phyloP scores from a whole-genome alignment of 164 flowering plant genomes.

The Magnolia kwangsiensis region DNA sequence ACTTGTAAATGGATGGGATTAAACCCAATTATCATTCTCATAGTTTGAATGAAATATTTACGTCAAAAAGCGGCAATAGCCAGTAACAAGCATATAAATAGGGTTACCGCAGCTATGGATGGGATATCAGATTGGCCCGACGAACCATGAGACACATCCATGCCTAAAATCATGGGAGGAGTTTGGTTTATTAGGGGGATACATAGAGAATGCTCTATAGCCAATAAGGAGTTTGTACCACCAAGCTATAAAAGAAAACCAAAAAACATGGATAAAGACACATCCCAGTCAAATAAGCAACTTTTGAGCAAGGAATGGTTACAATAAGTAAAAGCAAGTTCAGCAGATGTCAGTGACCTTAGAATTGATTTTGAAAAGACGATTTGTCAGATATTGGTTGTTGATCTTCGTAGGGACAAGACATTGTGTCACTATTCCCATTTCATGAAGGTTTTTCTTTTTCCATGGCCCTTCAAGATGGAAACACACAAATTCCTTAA shows the following conservation, averaged over 20 bases:
- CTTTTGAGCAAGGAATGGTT: background rate
- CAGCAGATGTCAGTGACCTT: constrained; percentile 41
- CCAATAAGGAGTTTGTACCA: constrained; percentile 73
- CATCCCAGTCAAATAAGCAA: background rate
- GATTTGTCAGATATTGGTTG: constrained; percentile 77
- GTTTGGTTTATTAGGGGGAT: constrained; percentile 52
- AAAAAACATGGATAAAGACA: background rate
- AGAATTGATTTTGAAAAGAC: constrained; percentile 81
- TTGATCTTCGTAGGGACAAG: constrained; percentile 61
- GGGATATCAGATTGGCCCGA: too few species aligned
- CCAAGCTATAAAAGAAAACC: constrained; percentile 51
- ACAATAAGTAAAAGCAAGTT: background rate
- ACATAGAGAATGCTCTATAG: constrained; percentile 43
- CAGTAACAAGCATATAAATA: too few species aligned
- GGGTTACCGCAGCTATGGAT: too few species aligned
- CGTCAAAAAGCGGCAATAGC: too few species aligned
- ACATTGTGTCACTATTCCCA: constrained; percentile 68
- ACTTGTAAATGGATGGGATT: too few species aligned
- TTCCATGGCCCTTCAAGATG: too few species aligned
- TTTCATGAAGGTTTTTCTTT: too few species aligned
- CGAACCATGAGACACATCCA: too few species aligned
- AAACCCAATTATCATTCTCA: too few species aligned
- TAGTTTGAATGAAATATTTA: too few species aligned
- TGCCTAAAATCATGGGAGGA: constrained; percentile 85
- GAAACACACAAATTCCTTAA: too few species aligned